Conservation (phyloP, 768 basidiomycete species). For the Pleurotus eryngii region DNA sequence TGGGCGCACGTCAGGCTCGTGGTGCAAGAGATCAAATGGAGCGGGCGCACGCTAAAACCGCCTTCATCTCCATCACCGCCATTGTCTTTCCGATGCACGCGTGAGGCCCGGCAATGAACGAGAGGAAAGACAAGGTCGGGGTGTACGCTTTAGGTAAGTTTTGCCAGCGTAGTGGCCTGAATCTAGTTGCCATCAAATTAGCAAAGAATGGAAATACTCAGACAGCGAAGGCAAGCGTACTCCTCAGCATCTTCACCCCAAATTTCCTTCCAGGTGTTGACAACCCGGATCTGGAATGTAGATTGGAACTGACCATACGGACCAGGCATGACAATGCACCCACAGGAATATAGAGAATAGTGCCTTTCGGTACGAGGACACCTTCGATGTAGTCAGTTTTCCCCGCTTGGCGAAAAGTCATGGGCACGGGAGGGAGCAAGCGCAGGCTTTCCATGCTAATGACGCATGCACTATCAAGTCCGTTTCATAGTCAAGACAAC, state of each 20-base stretch:
- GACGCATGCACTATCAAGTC: neutral
- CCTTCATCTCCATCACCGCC: conserved; percentile 47
- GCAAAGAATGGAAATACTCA: too few relatives aligned
- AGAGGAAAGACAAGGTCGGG: conserved; percentile 32
- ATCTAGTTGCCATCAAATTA: conserved; percentile 21
- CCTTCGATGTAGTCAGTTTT: conserved; percentile 40
- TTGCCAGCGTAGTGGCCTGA: conserved; percentile 46
- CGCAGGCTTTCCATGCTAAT: conserved; percentile 38
- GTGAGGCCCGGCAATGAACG: conserved; percentile 44
- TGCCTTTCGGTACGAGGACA: conserved; percentile 39
- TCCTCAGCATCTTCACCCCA: conserved; percentile 53
- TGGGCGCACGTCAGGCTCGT: too few relatives aligned
- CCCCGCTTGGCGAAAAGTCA: conserved; percentile 33
- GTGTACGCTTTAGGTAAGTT: conserved; percentile 33
- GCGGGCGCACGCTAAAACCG: conserved; percentile 33
- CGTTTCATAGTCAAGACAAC: neutral
- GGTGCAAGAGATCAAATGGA: too few relatives aligned
- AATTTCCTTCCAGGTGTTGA: conserved; percentile 46
- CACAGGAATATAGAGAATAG: conserved; percentile 37
- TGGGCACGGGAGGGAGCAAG: conserved; percentile 36
- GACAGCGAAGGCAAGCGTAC: conserved; percentile 19
- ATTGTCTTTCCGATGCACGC: conserved; percentile 47
- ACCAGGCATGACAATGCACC: conserved; percentile 4
- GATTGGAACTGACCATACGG: neutral
- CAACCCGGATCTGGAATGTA: conserved; percentile 37